Evolutionary conservation across 2,329 filamentous ascomycete species (phyloP).

Genomic region (Cercospora sp.): DNA sequence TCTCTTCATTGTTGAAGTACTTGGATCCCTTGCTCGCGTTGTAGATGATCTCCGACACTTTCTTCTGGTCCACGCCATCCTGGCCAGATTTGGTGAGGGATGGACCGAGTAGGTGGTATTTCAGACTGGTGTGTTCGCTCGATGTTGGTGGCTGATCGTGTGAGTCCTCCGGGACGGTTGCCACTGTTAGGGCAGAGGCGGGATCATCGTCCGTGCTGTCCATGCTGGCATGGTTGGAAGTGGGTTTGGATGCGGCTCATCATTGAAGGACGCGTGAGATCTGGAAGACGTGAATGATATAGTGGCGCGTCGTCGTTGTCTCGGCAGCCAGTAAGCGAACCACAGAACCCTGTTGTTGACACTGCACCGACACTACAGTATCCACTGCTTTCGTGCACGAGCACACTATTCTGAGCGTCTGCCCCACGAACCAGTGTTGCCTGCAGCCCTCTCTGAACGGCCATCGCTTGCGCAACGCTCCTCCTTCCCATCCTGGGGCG

Average conservation of each 20-base stretch:
- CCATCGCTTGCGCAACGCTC: not conserved
- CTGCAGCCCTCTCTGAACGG: not conserved
- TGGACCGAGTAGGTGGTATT: conserved; percentile 85
- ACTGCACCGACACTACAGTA: not conserved
- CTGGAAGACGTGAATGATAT: not conserved
- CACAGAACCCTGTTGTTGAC: not conserved
- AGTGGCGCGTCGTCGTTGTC: not conserved
- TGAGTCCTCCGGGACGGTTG: not conserved
- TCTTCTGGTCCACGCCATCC: conserved; percentile 86
- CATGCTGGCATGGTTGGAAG: not conserved
- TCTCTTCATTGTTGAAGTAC: conserved; percentile 90
- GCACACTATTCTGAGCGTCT: too few relatives aligned
- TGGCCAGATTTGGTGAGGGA: conserved; percentile 93
- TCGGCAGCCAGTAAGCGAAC: not conserved
- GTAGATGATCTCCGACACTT: conserved; percentile 96
- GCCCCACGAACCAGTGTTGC: too few relatives aligned
- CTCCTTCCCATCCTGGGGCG: not conserved
- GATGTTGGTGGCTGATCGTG: conserved; percentile 17
- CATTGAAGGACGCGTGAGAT: not conserved
- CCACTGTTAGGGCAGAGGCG: not conserved
- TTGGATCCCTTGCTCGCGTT: conserved; percentile 95
- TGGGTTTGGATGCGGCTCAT: not conserved
- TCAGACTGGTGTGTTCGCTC: conserved; percentile 65
- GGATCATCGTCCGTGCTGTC: not conserved
- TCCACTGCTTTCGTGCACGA: not conserved